These are phyloP conservation scores for Clarireedia monteithiana DNA, from an alignment of 2,329 filamentous ascomycete genomes.

Conservation along the genomic window DNA sequence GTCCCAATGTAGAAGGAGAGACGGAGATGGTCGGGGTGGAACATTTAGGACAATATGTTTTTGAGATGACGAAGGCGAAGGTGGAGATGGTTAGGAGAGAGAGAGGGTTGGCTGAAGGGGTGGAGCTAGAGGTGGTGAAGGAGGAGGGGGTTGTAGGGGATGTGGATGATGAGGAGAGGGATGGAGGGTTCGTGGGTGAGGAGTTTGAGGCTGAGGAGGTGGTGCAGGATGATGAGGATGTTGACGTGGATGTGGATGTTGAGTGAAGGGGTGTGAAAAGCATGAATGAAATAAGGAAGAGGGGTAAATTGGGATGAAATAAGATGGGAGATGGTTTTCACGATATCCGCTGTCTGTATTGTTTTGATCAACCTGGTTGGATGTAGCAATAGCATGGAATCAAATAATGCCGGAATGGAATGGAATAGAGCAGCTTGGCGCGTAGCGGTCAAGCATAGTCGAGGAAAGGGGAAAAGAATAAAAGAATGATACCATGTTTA, in stretches of 20 bases:
- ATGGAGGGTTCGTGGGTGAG: slow-evolving; percentile 13
- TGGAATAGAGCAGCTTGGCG: too few species aligned
- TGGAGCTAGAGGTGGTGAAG: background rate
- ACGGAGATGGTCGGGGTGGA: slow-evolving; percentile 84
- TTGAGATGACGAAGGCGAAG: slow-evolving; percentile 72
- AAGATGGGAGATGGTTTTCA: too few species aligned
- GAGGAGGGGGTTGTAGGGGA: slow-evolving; percentile 11
- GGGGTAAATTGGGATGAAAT: slow-evolving; percentile 26
- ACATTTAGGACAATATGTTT: slow-evolving; percentile 93
- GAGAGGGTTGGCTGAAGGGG: slow-evolving; percentile 19
- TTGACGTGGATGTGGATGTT: background rate
- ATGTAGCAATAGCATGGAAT: too few species aligned
- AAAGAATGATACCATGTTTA: too few species aligned
- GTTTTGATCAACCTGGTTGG: too few species aligned
- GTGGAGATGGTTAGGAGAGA: slow-evolving; percentile 27
- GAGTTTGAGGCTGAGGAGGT: slow-evolving; percentile 22
- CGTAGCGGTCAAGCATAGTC: too few species aligned
- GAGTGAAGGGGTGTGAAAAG: too few species aligned
- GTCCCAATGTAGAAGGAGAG: slow-evolving; percentile 39
- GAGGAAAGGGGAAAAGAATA: too few species aligned
- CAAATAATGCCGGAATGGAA: too few species aligned
- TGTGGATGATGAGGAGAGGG: slow-evolving; percentile 2
- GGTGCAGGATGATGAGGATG: background rate
- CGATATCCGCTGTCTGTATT: too few species aligned
- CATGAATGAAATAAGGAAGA: too few species aligned